These are phyloP conservation scores for Scutellaria barbata DNA, from an alignment of 257 asterid species.

Conservation along the genomic window DNA sequence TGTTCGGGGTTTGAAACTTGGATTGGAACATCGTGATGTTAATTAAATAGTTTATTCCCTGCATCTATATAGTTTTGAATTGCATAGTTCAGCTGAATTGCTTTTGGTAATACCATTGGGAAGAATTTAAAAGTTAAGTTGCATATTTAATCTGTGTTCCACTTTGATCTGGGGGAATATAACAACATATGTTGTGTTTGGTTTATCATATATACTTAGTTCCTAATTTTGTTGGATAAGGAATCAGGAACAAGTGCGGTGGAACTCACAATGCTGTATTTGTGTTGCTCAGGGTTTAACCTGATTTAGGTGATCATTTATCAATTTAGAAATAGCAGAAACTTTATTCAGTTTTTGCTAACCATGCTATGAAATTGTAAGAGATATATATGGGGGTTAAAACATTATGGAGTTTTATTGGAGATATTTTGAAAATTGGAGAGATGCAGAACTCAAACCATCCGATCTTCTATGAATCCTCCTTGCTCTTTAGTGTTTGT, in stretches of 20 bases:
- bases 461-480: neutral
- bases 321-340: neutral
- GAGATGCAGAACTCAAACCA: neutral
- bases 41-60: neutral
- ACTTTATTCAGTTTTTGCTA: neutral
- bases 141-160: too few relatives aligned
- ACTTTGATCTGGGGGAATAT: too few relatives aligned
- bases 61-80: too few relatives aligned
- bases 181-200: too few relatives aligned
- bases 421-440: neutral
- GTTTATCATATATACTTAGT: too few relatives aligned
- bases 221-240: too few relatives aligned
- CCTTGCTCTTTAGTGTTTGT: constrained; percentile 21
- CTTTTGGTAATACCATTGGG: too few relatives aligned
- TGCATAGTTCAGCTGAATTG: too few relatives aligned
- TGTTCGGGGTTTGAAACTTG: neutral
- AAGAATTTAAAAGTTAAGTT: too few relatives aligned
- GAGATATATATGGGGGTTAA: neutral
- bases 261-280: too few relatives aligned
- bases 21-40: neutral
- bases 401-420: neutral
- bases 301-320: neutral
- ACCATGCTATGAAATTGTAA: constrained; percentile 4
- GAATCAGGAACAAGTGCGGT: too few relatives aligned
- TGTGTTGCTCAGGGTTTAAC: too few relatives aligned